Evolutionary conservation across 768 basidiomycete genomes (phyloP).

Genomic region (Xerocomus spinulosus): DNA sequence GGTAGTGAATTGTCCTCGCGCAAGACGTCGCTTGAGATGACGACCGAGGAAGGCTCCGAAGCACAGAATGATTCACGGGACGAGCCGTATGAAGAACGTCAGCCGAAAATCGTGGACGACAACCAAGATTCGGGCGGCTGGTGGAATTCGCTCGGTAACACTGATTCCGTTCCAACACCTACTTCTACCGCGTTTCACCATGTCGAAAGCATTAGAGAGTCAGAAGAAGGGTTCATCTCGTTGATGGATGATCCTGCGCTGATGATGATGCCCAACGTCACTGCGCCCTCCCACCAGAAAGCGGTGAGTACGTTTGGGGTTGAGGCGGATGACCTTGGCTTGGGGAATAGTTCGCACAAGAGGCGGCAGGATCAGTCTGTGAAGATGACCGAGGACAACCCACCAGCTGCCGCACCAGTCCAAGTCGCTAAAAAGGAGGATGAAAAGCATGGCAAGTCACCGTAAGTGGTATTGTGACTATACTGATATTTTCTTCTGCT

Average conservation of each 20-base stretch:
- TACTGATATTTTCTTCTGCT: not conserved
- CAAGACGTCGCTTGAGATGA: conserved; percentile 30
- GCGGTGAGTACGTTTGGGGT: conserved; percentile 32
- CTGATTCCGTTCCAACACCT: conserved; percentile 51
- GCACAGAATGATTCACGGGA: not conserved
- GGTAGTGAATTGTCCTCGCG: conserved; percentile 29
- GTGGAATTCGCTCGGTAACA: conserved; percentile 55
- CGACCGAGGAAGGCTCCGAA: conserved; percentile 24
- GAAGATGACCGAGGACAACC: conserved; percentile 24
- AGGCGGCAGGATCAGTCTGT: conserved; percentile 29
- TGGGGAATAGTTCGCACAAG: conserved; percentile 67
- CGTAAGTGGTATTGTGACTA: not conserved
- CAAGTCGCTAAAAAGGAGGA: conserved; percentile 18
- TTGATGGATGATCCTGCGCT: conserved; percentile 66
- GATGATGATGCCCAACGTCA: conserved; percentile 31
- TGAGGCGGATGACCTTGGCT: conserved; percentile 85
- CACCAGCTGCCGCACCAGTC: conserved; percentile 16
- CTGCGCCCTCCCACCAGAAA: conserved; percentile 8
- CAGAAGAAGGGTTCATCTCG: conserved; percentile 69
- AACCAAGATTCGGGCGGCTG: conserved; percentile 41
- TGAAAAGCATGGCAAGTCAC: conserved; percentile 31
- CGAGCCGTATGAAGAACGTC: conserved; percentile 9
- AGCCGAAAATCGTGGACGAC: conserved; percentile 22
- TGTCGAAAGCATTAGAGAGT: conserved; percentile 41
- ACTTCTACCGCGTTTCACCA: conserved; percentile 63